Evolutionary conservation across 805 yeast genomes (phyloP).

Genomic region (Kluyveromyces lactis): DNA sequence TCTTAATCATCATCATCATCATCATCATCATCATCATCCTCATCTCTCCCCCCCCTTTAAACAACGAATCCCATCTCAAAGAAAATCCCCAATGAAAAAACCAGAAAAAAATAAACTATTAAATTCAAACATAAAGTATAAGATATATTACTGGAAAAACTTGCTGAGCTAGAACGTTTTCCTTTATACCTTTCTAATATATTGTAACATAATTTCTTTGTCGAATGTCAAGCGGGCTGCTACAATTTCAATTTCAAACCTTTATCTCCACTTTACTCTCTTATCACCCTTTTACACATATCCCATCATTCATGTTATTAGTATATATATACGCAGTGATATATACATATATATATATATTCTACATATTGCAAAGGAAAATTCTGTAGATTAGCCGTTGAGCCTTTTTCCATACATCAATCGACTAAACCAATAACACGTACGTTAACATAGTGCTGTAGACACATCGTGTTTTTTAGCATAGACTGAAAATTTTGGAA

Average conservation of each 20-base stretch:
- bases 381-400: too few relatives aligned
- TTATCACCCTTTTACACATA: neutral
- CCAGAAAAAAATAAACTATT: neutral
- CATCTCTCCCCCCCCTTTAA: neutral
- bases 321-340: too few relatives aligned
- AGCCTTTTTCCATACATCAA: too few relatives aligned
- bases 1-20: neutral
- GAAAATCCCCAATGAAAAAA: neutral
- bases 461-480: too few relatives aligned
- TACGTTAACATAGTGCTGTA: too few relatives aligned
- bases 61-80: constrained; percentile 1
- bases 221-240: too few relatives aligned
- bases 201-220: constrained; percentile 3
- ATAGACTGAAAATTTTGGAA: too few relatives aligned
- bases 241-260: neutral
- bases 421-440: too few relatives aligned
- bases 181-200: neutral
- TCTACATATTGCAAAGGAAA: too few relatives aligned
- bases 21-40: neutral
- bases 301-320: too few relatives aligned
- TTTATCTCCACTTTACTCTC: constrained; percentile 1
- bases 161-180: constrained; percentile 2
- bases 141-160: neutral
- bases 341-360: too few relatives aligned
- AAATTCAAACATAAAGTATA: neutral